Evolutionary conservation across 768 basidiomycete genomes (phyloP), one percentile per base, ranked within the genome.

Genomic region (Boletus eberwhitei): DNA sequence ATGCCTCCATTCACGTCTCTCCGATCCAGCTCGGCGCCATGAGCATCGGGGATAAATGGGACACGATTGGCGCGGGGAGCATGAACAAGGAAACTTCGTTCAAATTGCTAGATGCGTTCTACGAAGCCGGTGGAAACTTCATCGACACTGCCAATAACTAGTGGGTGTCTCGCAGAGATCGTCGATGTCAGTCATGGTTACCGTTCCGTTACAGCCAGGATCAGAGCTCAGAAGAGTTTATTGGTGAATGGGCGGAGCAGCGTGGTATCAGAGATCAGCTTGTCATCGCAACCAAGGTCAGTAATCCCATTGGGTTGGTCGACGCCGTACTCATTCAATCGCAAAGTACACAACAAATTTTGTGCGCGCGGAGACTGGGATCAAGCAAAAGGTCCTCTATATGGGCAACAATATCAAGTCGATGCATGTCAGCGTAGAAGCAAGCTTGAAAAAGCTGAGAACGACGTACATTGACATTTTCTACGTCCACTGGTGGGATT

Each of bases 401-500:
- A 61, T 60, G 2, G 84, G 84, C 2, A 84, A 86, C 61, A 73
- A 70, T 53, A 53, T 66, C 55, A 82, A 82, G 59, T 72, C 71
- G 4, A 63, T 81, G 62, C 67, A 70, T 24, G 34, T 79, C 41
- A 74, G 75, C 21, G 65, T 81, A 2, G 61, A 67, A 22, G 71
- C 62, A 8, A 58, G 52, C 49, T 52, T 59, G 51, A 59, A 62
- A 47, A 64, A 60, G 38, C 57, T 66, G n/a, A 48, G 64, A n/a
- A 57, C 63, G 0, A 70, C 75, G n/a, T 87, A 79, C 55, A 75
- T 83, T 61, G 82, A 83, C 57, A 74, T 84, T 49, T 64, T 84
- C 21, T 82, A 83, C 57, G 59, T 83, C 2, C 82, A 83, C 59
- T 79, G 73, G 71, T 75, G 76, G 80, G 77, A 79, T 53, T 77